Evolutionary conservation across 169 alveolate species (phyloP).

Genomic region (Perkinsus marinus): DNA sequence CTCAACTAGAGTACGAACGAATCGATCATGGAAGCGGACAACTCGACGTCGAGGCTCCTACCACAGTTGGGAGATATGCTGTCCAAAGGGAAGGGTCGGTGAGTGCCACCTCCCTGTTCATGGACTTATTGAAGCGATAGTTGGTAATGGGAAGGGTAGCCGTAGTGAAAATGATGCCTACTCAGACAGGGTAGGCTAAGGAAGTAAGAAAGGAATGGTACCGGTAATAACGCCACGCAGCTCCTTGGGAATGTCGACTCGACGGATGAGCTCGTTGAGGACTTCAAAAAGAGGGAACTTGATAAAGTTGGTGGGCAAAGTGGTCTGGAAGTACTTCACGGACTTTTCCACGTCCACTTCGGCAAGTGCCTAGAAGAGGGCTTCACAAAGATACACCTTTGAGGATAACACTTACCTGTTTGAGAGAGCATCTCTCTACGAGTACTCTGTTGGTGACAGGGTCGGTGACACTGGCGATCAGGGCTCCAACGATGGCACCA

Average conservation of each 20-base stretch:
- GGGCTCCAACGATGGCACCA: slow-evolving; percentile 8
- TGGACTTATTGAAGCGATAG: slow-evolving; percentile 1
- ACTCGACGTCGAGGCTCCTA: neutral
- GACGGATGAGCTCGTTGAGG: neutral
- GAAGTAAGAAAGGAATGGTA: neutral
- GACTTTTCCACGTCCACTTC: neutral
- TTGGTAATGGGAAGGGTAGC: slow-evolving; percentile 2
- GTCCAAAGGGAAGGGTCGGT: neutral
- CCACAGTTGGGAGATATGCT: slow-evolving; percentile 1
- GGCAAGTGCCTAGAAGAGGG: neutral
- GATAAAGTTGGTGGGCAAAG: slow-evolving; percentile 5
- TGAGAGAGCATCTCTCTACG: neutral
- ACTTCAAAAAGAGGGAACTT: slow-evolving; percentile 7
- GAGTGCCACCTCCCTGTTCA: neutral
- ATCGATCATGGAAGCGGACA: neutral
- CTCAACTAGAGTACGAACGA: neutral
- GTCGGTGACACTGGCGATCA: neutral
- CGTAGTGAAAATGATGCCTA: neutral
- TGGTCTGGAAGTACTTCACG: slow-evolving; percentile 8
- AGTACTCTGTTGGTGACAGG: slow-evolving; percentile 1
- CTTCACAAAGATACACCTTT: too few species aligned
- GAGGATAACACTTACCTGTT: neutral
- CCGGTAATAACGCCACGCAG: slow-evolving; percentile 4
- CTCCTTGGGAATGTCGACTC: neutral
- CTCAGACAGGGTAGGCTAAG: neutral